Conservation (phyloP, 305 asterid species). For the Fraxinus angustifolia region DNA sequence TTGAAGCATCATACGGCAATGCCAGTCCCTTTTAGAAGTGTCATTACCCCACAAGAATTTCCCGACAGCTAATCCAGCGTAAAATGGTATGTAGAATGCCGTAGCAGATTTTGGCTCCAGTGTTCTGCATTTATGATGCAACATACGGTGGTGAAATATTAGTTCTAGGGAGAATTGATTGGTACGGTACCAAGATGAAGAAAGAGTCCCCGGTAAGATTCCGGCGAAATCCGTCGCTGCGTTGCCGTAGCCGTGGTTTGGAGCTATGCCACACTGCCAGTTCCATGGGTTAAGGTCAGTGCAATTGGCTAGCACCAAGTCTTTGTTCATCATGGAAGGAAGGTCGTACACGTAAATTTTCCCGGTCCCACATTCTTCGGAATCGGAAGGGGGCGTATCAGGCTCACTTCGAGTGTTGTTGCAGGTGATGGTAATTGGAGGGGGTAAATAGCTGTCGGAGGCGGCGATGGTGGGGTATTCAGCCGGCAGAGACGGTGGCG, state of each 20-base stretch:
- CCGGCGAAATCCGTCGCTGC: conserved; percentile 54
- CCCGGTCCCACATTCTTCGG: conserved; percentile 63
- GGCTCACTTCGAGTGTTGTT: background rate
- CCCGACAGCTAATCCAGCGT: conserved; percentile 83
- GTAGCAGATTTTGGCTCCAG: conserved; percentile 61
- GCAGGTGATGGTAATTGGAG: conserved; percentile 21
- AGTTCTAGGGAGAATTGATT: conserved; percentile 70
- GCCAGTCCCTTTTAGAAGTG: conserved; percentile 51
- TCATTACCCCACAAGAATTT: conserved; percentile 62
- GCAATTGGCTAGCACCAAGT: conserved; percentile 45
- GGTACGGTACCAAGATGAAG: conserved; percentile 63
- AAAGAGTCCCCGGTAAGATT: conserved; percentile 44
- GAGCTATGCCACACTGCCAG: conserved; percentile 69
- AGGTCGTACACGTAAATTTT: conserved; percentile 68
- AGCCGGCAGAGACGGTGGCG: conserved; percentile 50
- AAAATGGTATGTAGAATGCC: conserved; percentile 81
- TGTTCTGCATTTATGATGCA: conserved; percentile 68
- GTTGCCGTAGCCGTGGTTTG: conserved; percentile 75
- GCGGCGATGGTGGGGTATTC: conserved; percentile 8
- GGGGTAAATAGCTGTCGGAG: conserved; percentile 9
- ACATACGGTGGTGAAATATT: conserved; percentile 57
- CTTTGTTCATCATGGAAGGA: conserved; percentile 55
- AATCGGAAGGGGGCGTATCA: conserved; percentile 12
- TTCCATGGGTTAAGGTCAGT: conserved; percentile 72
- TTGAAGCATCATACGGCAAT: conserved; percentile 46